Base-by-base conservation (phyloP, 2,329 filamentous ascomycete genomes). In the Colletotrichum sojae region DNA sequence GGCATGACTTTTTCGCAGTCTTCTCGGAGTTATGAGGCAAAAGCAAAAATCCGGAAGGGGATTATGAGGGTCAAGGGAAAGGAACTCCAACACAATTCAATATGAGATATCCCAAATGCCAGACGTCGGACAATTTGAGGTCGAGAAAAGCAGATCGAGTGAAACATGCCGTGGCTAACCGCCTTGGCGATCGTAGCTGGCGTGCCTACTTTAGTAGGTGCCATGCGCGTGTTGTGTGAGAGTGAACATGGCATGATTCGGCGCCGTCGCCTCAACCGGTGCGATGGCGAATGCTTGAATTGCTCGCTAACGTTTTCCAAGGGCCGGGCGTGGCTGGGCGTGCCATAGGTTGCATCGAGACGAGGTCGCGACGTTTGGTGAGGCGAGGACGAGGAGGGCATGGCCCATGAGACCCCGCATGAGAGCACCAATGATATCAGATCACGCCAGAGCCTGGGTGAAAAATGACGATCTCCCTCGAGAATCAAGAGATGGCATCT, bases 101-200 rank as follows among this genome's bases (percentile, higher is more conserved):
- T 36, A 36, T 69, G 20, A 69, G 67, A 69, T 69, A 69, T 67
- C 62, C 67, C 63, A 69, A 69, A 69, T 69, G 67, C 67, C 67
- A 69, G 45, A 69, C 67, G 67, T 69, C 67, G 61, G 67, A 63
- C 36, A 12, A 43, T 8, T 43, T 51, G 54, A 59, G 25, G 31
- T 59, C 54, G 22, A 60, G 25, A 25, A 43, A 4, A 16, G 31
- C n/a, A 39, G 5, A 39, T 12, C 31, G 20, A 43, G 57, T 40
- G 20, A 54, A 13, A 15, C 36, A 18, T 15, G 31, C n/a, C 49
- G 48, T 15, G 18, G n/a, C 22, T 60, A 65, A 10, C 57, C 46
- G 31, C 31, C 31, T 36, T 36, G 31, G 31, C 31, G 31, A 36
- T 36, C 10, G 31, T 10, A 9, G 31, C 10, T 36, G 31, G 31